A percentile compares a stretch with the other conserved stretches of the same genome.
Conservation (phyloP, 768 basidiomycete genomes). For the Leccinellum rugosiceps region DNA sequence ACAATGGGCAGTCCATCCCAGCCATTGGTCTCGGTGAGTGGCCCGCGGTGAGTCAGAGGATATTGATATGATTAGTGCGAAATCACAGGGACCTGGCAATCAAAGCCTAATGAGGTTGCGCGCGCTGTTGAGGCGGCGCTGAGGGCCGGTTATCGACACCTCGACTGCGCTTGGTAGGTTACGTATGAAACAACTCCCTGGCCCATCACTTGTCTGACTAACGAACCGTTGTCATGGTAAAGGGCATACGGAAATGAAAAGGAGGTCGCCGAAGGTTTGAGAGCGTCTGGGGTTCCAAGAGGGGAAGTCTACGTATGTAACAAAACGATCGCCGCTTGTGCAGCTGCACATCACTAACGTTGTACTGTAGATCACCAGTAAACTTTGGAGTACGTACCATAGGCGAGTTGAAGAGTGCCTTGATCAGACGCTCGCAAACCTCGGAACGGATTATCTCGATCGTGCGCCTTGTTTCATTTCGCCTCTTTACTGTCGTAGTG, state of each 20-base stretch:
- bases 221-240: slow-evolving; percentile 5
- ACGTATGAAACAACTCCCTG: neutral
- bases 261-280: slow-evolving; percentile 80
- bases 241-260: slow-evolving; percentile 76
- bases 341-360: neutral
- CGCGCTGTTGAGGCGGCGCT: slow-evolving; percentile 72
- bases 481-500: neutral
- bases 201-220: slow-evolving; percentile 13
- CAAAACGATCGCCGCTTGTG: neutral
- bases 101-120: slow-evolving; percentile 66
- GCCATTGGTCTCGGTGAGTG: slow-evolving; percentile 54
- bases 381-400: slow-evolving; percentile 68
- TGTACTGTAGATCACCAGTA: slow-evolving; percentile 59
- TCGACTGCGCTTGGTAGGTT: slow-evolving; percentile 61
- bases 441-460: slow-evolving; percentile 86
- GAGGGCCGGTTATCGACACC: slow-evolving; percentile 74
- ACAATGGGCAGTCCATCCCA: slow-evolving; percentile 56
- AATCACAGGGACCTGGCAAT: slow-evolving; percentile 73
- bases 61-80: neutral
- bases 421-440: slow-evolving; percentile 69
- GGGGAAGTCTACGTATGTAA: slow-evolving; percentile 62
- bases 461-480: slow-evolving; percentile 40
- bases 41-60: slow-evolving; percentile 18
- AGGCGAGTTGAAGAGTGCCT: slow-evolving; percentile 69
- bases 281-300: slow-evolving; percentile 70